Conservation (phyloP, 2,329 filamentous ascomycete genomes). For the Scorias spongiosa region DNA sequence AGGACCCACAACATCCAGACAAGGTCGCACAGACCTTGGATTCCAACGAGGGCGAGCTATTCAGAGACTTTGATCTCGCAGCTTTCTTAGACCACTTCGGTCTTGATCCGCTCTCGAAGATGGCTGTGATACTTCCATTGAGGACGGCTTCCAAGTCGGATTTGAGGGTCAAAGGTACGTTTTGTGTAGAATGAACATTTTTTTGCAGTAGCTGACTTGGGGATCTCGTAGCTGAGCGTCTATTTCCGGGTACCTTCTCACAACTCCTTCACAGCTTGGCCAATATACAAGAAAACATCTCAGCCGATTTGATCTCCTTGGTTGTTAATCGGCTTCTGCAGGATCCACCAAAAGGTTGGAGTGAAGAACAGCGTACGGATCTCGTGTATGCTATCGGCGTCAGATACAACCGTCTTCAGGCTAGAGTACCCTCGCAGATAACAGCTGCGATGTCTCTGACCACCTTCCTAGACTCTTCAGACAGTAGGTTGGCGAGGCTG, state of each 20-base stretch:
- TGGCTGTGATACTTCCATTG: slow-evolving; percentile 75
- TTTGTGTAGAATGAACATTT: not conserved
- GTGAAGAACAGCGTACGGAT: slow-evolving; percentile 56
- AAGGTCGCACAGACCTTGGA: slow-evolving; percentile 93
- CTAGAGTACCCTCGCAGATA: slow-evolving; percentile 53
- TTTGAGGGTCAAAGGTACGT: slow-evolving; percentile 73
- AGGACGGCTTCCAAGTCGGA: slow-evolving; percentile 68
- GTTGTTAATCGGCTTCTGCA: slow-evolving; percentile 78
- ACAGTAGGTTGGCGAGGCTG: slow-evolving; percentile 43
- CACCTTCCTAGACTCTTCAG: slow-evolving; percentile 45
- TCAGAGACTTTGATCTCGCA: slow-evolving; percentile 90
- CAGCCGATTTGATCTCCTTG: slow-evolving; percentile 55
- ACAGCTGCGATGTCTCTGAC: slow-evolving; percentile 55
- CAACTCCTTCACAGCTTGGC: slow-evolving; percentile 66
- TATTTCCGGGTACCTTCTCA: slow-evolving; percentile 64
- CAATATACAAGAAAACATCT: slow-evolving; percentile 51
- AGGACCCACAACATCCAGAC: slow-evolving; percentile 65
- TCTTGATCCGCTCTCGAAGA: slow-evolving; percentile 75
- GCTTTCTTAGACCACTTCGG: slow-evolving; percentile 95
- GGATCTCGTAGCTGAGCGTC: slow-evolving; percentile 57
- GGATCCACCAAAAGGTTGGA: slow-evolving; percentile 74
- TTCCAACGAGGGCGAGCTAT: slow-evolving; percentile 77
- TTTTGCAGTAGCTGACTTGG: not conserved
- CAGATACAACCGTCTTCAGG: slow-evolving; percentile 50
- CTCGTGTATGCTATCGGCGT: slow-evolving; percentile 49